Evolutionary conservation across 805 yeast species (phyloP), one percentile per base, ranked within the genome.

Genomic region (Wickerhamiella sorbophila): DNA sequence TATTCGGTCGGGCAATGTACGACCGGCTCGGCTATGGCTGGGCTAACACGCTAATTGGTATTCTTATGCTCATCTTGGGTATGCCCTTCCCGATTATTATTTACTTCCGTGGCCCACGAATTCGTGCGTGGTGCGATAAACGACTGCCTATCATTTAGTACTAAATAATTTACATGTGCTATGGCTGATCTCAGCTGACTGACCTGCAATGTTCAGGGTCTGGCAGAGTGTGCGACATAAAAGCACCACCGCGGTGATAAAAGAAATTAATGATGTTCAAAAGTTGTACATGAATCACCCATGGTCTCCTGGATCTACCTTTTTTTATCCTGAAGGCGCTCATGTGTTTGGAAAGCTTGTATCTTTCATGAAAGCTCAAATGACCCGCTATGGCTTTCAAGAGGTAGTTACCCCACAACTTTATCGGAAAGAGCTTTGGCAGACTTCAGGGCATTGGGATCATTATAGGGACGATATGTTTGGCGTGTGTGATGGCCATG

Each of bases 401-500:
- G 97, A 91, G 61, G 96, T 91, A 4, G 74, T 88, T 21, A 83
- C 95, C 1, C 98, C 98, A 1, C 68, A 88, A 50, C 79, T 91
- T 12, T 91, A 79, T 63, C 81, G 79, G 52, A 77, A 77, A 44
- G 71, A 75, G 31, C 64, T 91, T 15, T 91, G 96, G 95, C 80
- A 86, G 59, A 74, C 70, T 39, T 80, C 94, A 9, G 97, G 97
- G 0, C 98, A 91, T 62, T 88, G 96, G 96, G 82, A 78, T 10
- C 87, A 88, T 56, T 88, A 91, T 58, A 74, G 83, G 51, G 88
- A 83, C 31, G 97, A 88, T 59, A 88, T 88, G 98, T 88, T 87
- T 57, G 71, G 74, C 52, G 95, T 87, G 1, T 78, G 72, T 5
- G 55, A 52, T 16, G 53, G 64, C 33, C 45, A 57, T 4, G 61